Evolutionary conservation across 2,329 filamentous ascomycete species (phyloP).

Genomic region (Alternaria longipes): DNA sequence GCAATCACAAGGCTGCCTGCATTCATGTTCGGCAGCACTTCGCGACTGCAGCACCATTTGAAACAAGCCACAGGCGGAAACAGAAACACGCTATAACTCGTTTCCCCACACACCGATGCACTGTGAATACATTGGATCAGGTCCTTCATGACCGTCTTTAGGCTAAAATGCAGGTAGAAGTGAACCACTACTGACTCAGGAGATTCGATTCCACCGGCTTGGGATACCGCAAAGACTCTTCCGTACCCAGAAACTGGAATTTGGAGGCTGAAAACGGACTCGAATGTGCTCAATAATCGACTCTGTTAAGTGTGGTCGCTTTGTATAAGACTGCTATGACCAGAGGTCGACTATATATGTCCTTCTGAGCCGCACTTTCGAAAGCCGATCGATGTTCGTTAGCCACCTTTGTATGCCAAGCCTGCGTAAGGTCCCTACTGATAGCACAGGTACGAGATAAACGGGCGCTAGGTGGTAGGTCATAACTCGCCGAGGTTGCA

Average conservation of each 20-base stretch:
- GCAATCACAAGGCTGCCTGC: neutral
- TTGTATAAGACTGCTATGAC: neutral
- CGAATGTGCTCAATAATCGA: neutral
- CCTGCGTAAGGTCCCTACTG: neutral
- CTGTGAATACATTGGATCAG: neutral
- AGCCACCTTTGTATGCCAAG: neutral
- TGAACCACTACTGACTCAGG: neutral
- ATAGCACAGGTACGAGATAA: too few species aligned
- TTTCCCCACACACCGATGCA: neutral
- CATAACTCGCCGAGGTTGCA: too few species aligned
- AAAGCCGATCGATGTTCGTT: neutral
- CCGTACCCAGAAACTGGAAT: neutral
- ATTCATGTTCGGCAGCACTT: neutral
- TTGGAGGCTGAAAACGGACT: neutral
- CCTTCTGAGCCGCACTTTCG: neutral
- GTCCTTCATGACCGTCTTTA: neutral
- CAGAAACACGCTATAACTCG: conserved; percentile 1
- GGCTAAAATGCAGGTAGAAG: conserved; percentile 1
- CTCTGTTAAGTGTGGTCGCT: neutral
- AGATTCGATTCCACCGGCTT: neutral
- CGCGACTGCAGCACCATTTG: neutral
- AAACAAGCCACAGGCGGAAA: conserved; percentile 8
- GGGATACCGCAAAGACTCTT: neutral
- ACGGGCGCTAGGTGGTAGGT: too few species aligned
- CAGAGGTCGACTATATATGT: rapidly evolving